Evolutionary conservation across 768 basidiomycete genomes (phyloP).

Genomic region (Suillus clintonianus): DNA sequence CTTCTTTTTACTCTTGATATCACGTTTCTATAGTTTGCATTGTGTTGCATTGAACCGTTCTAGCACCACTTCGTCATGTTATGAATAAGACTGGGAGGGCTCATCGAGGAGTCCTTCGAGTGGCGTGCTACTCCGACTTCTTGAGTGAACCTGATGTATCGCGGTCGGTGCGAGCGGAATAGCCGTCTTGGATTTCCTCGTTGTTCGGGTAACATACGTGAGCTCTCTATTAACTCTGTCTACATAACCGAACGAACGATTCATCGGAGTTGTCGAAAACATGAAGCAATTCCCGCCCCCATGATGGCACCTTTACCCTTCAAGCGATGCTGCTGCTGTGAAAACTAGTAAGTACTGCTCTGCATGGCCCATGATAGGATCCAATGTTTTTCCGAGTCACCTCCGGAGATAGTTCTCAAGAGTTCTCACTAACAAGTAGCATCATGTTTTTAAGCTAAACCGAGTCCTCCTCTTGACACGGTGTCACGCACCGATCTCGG

Average conservation of each 20-base stretch:
- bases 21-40: constrained; percentile 10
- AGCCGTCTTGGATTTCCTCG: too few relatives aligned
- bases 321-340: not conserved
- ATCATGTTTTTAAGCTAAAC: not conserved
- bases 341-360: too few relatives aligned
- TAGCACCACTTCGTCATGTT: not conserved
- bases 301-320: too few relatives aligned
- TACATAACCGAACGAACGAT: too few relatives aligned
- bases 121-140: not conserved
- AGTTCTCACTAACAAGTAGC: not conserved
- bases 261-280: too few relatives aligned
- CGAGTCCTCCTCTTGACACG: not conserved
- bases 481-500: not conserved
- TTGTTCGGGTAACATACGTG: too few relatives aligned
- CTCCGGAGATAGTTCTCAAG: not conserved
- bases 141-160: not conserved
- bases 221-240: too few relatives aligned
- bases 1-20: constrained; percentile 18
- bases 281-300: too few relatives aligned
- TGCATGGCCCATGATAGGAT: not conserved
- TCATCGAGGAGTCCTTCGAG: not conserved
- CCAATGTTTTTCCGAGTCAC: not conserved
- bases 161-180: too few relatives aligned
- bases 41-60: not conserved
- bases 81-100: not conserved